Percentiles rank a stretch among this genome's conserved stretches.
phyloP scores from a whole-genome alignment of 305 asterid genomes.

The Fraxinus dipetala region DNA sequence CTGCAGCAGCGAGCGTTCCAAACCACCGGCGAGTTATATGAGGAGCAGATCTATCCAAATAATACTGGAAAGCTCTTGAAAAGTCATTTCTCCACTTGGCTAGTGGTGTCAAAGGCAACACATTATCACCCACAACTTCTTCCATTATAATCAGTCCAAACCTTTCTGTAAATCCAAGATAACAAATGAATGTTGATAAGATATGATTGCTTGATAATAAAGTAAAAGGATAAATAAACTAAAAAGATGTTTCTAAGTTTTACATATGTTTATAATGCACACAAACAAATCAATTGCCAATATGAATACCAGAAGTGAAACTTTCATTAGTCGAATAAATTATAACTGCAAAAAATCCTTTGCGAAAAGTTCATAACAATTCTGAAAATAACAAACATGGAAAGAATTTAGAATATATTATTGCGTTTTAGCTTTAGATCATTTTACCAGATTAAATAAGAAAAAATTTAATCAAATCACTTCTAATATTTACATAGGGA shows the following conservation, averaged over 20 bases:
- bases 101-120: conserved; percentile 31
- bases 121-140: conserved; percentile 32
- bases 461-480: not conserved
- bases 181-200: not conserved
- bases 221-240: not conserved
- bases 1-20: conserved; percentile 53
- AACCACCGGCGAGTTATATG: conserved; percentile 50
- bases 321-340: not conserved
- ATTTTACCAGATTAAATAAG: not conserved
- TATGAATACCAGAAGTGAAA: not conserved
- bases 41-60: conserved; percentile 58
- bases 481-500: not conserved
- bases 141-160: conserved; percentile 35
- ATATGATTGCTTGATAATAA: not conserved
- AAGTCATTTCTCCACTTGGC: conserved; percentile 54
- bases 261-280: not conserved
- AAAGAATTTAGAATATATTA: not conserved
- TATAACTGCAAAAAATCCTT: not conserved
- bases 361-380: not conserved
- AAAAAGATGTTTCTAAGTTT: not conserved
- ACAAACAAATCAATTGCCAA: not conserved
- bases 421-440: not conserved
- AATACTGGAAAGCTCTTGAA: conserved; percentile 45
- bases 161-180: conserved; percentile 15
- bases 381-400: not conserved